phyloP scores from a whole-genome alignment of 1,284 basidiomycete species.

The Boletus sp. region DNA sequence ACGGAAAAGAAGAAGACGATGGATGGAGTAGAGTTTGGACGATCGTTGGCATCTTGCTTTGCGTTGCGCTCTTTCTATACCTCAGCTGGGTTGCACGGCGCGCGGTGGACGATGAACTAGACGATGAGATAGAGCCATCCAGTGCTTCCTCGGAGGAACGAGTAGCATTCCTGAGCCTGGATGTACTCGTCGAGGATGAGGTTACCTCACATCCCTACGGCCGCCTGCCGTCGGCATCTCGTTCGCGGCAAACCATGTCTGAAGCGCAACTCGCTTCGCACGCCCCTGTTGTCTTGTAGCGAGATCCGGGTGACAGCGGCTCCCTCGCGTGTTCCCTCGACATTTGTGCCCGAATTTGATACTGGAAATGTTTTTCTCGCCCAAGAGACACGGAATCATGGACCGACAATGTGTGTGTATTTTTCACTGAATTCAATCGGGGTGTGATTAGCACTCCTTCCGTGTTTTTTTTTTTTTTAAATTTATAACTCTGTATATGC shows the following conservation, averaged over 20 bases:
- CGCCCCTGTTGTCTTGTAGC: slow-evolving; percentile 14
- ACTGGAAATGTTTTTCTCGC: background rate
- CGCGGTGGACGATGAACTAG: slow-evolving; percentile 77
- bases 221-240: slow-evolving; percentile 21
- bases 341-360: background rate
- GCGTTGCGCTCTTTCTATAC: slow-evolving; percentile 75
- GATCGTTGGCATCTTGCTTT: slow-evolving; percentile 65
- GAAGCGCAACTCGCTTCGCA: slow-evolving; percentile 24
- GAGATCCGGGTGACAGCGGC: slow-evolving; percentile 19
- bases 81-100: slow-evolving; percentile 74
- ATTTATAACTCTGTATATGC: slow-evolving; percentile 1
- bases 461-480: slow-evolving; percentile 18
- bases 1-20: slow-evolving; percentile 36
- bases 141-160: slow-evolving; percentile 44
- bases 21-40: slow-evolving; percentile 60
- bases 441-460: too few relatives aligned
- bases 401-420: slow-evolving; percentile 24
- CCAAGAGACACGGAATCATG: slow-evolving; percentile 6
- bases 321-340: background rate
- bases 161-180: slow-evolving; percentile 37
- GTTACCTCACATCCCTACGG: slow-evolving; percentile 15
- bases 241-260: slow-evolving; percentile 26
- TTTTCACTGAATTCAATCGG: slow-evolving; percentile 12
- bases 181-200: slow-evolving; percentile 25
- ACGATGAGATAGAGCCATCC: slow-evolving; percentile 43